These are phyloP conservation scores for Fusarium buharicum DNA, from an alignment of 2,329 filamentous ascomycete genomes.

Conservation along the genomic window DNA sequence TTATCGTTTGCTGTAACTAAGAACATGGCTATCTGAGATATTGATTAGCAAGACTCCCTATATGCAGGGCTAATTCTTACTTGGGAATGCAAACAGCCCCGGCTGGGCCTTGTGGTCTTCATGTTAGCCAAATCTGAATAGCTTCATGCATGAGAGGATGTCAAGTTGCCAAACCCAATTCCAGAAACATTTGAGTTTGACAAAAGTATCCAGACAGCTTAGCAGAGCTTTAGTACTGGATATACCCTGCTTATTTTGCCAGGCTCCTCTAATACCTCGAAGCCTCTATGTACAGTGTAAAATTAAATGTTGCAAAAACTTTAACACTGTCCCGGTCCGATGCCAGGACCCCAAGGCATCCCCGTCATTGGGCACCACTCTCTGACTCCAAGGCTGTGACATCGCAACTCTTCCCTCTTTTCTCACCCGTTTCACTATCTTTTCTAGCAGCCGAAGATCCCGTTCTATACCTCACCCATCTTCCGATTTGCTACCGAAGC, in stretches of 20 bases:
- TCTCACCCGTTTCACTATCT: conserved; percentile 4
- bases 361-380: conserved; percentile 30
- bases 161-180: too few relatives aligned
- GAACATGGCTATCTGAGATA: neutral
- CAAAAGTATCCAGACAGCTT: too few relatives aligned
- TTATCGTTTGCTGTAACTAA: neutral
- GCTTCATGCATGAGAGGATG: too few relatives aligned
- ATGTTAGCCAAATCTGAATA: neutral
- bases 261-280: too few relatives aligned
- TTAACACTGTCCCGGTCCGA: conserved; percentile 19
- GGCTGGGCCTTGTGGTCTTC: neutral
- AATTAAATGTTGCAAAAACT: accelerated
- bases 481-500: conserved; percentile 17
- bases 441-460: conserved; percentile 5
- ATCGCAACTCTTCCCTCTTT: conserved; percentile 16
- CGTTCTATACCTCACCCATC: conserved; percentile 11
- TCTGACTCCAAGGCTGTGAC: conserved; percentile 24
- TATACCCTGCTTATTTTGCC: too few relatives aligned
- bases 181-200: too few relatives aligned
- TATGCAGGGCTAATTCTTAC: neutral
- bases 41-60: neutral
- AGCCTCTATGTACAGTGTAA: conserved; percentile 11
- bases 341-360: conserved; percentile 18
- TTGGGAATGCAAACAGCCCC: neutral
- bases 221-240: too few relatives aligned